Evolutionary conservation across 2,329 filamentous ascomycete species (phyloP).

Genomic region (Diaporthe amygdali): DNA sequence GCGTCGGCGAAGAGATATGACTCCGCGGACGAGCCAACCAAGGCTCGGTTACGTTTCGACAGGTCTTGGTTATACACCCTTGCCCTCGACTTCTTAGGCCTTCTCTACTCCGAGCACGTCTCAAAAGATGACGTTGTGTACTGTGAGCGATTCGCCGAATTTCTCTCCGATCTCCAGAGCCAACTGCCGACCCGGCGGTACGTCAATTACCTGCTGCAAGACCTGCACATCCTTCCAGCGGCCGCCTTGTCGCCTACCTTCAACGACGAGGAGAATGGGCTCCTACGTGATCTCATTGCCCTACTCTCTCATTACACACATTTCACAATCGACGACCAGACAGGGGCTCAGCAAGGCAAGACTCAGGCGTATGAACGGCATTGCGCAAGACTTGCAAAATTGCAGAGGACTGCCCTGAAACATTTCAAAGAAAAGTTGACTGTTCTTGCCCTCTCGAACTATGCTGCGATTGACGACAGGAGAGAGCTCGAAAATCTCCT

Average conservation of each 20-base stretch:
- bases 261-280: constrained; percentile 72
- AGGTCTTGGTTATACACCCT: constrained; percentile 91
- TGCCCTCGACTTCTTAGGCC: constrained; percentile 79
- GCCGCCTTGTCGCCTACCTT: constrained; percentile 81
- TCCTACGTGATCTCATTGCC: constrained; percentile 80
- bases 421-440: constrained; percentile 89
- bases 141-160: constrained; percentile 91
- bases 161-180: constrained; percentile 88
- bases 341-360: constrained; percentile 74
- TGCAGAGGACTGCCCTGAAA: constrained; percentile 80
- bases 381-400: constrained; percentile 74
- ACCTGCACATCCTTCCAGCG: constrained; percentile 81
- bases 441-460: constrained; percentile 91
- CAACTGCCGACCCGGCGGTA: constrained; percentile 94
- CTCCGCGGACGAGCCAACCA: constrained; percentile 77
- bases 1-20: constrained; percentile 87
- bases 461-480: constrained; percentile 82
- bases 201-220: constrained; percentile 85
- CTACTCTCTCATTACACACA: constrained; percentile 87
- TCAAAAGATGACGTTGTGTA: constrained; percentile 74
- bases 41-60: constrained; percentile 86
- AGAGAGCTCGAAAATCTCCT: constrained; percentile 80
- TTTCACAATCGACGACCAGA: constrained; percentile 92
- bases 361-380: constrained; percentile 81
- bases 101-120: constrained; percentile 65